Conservation (phyloP, 768 basidiomycete species). For the Dictyophora rubrovolvata region DNA sequence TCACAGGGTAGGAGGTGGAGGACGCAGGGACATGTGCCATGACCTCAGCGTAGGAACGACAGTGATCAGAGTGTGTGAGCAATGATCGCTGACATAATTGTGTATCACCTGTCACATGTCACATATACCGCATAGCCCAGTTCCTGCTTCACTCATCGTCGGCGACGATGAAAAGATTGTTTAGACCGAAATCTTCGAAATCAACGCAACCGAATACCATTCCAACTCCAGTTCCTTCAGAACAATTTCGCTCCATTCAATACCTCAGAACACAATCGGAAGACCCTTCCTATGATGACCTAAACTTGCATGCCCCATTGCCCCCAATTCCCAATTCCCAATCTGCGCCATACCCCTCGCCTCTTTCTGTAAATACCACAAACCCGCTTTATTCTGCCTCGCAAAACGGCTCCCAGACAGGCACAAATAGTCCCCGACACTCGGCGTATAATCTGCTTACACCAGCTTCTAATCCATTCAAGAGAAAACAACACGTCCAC, state of each 20-base stretch:
- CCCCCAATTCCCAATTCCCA: not conserved
- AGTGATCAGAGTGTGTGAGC: not conserved
- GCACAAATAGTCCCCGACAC: not conserved
- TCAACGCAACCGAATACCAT: constrained; percentile 1
- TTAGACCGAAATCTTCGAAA: constrained; percentile 6
- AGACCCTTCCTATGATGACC: not conserved
- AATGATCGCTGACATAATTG: not conserved
- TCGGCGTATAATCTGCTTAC: not conserved
- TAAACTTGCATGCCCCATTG: not conserved
- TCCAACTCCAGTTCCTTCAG: constrained; percentile 5
- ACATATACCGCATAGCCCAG: not conserved
- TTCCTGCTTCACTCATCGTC: not conserved
- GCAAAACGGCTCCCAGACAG: not conserved
- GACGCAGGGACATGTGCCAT: not conserved
- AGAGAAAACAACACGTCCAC: not conserved
- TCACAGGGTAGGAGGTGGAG: not conserved
- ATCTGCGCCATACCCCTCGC: not conserved
- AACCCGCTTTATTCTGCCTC: not conserved
- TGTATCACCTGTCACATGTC: not conserved
- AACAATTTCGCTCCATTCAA: constrained; percentile 4
- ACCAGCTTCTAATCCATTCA: not conserved
- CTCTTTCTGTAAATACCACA: not conserved
- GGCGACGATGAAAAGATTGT: constrained; percentile 7
- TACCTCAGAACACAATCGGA: not conserved
- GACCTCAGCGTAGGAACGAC: not conserved